Base-by-base conservation (phyloP, 2,329 filamentous ascomycete genomes). In the Chrysoporthe cubensis region DNA sequence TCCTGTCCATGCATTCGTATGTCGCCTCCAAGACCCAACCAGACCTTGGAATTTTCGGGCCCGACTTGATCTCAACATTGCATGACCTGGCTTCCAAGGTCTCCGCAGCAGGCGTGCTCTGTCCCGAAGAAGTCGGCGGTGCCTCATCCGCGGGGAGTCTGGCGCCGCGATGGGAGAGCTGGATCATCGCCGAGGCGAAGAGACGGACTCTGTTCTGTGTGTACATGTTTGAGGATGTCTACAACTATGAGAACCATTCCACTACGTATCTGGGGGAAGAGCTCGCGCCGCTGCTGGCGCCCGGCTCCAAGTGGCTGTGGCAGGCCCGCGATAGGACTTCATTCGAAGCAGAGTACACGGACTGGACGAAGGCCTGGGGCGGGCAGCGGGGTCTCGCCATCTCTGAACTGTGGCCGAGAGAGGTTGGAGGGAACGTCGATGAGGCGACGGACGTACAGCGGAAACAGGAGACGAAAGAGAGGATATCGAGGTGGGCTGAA, bases 121-220 rank as follows among this genome's bases (percentile, higher is more conserved):
- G 66, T 72, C 43, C 43, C 3, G 59, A 61, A 32, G 59, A 61
- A 74, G 0, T 76, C 76, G 6, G 75, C 78, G 8, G 75, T 74
- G 2, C 73, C 74, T 44, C 84, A 84, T 0, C 78, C 87, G 1
- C 73, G 80, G 9, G 74, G 74, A 0, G 68, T 72, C 0, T 78
- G 80, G 14, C 42, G 2, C 85, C 85, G 0, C 74, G 65, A 7
- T 87, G 85, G 85, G 84, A 86, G 66, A 76, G 78, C 0, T 88
- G 86, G 86, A 81, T 87, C 4, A 73, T 85, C 0, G 81, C 81
- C 0, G 83, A 85, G 56, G 79, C 85, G 0, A 88, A 86, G 69
- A 78, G 85, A 2, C 79, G 86, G 4, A 81, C 83, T 0, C 68
- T 88, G 0, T 86, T 80, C 67, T 77, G 79, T 0, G 83, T 86